Percentiles rank a stretch among this genome's conserved stretches.
Evolutionary conservation across 176 grass and related monocot genomes (phyloP).

Genomic region (Luzula sylvatica): DNA sequence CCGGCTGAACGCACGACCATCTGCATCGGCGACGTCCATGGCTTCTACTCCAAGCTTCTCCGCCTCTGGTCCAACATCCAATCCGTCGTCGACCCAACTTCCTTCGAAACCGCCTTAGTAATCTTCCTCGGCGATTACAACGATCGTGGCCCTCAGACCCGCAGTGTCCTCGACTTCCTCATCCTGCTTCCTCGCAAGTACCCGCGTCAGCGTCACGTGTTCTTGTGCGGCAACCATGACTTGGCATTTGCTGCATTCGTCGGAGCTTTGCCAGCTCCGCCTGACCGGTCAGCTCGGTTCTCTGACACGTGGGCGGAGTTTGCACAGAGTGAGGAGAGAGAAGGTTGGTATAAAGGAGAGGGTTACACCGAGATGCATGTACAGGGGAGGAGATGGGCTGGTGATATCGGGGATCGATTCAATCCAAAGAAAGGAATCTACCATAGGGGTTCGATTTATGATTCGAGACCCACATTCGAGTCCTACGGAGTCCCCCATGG

Average conservation of each 20-base stretch:
- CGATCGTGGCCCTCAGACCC: constrained; percentile 62
- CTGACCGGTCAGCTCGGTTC: constrained; percentile 38
- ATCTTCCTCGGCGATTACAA: constrained; percentile 94
- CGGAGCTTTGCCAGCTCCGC: constrained; percentile 53
- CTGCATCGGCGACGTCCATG: constrained; percentile 84
- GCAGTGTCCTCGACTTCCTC: constrained; percentile 59
- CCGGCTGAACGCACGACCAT: constrained; percentile 39
- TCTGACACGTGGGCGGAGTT: constrained; percentile 70
- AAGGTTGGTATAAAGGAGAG: constrained; percentile 71
- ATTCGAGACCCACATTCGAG: constrained; percentile 67
- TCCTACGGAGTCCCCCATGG: constrained; percentile 78
- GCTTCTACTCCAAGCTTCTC: constrained; percentile 72
- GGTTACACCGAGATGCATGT: constrained; percentile 64
- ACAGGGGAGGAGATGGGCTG: constrained; percentile 78
- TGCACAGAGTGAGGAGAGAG: constrained; percentile 47
- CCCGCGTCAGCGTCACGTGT: constrained; percentile 68
- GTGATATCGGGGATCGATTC: constrained; percentile 40
- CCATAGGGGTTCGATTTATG: constrained; percentile 75
- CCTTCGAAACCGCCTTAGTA: constrained; percentile 73
- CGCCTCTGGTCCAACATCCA: constrained; percentile 74
- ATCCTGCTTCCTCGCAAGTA: constrained; percentile 39
- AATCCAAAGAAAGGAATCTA: constrained; percentile 50
- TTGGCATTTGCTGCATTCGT: constrained; percentile 83
- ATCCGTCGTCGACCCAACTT: constrained; percentile 25
- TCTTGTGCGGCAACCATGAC: constrained; percentile 96